Evolutionary conservation across 208 protist genomes (phyloP).

Genomic region (Borovskyia barvae): DNA sequence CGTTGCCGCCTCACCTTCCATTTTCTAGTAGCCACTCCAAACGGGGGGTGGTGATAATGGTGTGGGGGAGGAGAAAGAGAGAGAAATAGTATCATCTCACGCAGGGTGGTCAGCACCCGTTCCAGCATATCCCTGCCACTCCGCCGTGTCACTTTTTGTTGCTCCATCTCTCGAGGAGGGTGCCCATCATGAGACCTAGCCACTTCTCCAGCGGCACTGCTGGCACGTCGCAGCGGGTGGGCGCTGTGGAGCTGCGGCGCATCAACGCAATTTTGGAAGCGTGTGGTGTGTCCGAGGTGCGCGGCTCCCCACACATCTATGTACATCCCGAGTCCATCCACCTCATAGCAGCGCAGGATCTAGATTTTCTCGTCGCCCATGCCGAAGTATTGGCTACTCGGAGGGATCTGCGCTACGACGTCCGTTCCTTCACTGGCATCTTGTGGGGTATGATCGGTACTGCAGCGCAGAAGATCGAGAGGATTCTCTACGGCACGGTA

Average conservation of each 20-base stretch:
- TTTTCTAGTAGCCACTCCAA: no score
- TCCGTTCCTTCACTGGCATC: constrained; percentile 46
- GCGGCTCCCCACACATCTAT: constrained; percentile 60
- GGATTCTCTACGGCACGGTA: constrained; percentile 10
- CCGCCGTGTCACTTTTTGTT: no score
- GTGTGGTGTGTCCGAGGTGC: constrained; percentile 40
- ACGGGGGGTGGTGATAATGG: no score
- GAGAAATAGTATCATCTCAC: no score
- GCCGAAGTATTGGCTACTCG: constrained; percentile 34
- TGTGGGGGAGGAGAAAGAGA: no score
- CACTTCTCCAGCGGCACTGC: neutral
- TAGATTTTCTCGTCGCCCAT: constrained; percentile 35
- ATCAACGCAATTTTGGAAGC: constrained; percentile 46
- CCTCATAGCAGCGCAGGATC: constrained; percentile 33
- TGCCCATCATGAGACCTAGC: no score
- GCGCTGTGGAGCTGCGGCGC: constrained; percentile 22
- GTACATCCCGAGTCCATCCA: constrained; percentile 56
- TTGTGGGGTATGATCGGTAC: constrained; percentile 64
- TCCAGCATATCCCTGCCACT: no score
- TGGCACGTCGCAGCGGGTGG: neutral
- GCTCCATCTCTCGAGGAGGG: no score
- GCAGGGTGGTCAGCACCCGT: no score
- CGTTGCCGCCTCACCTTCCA: no score
- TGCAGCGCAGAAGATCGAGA: constrained; percentile 34
- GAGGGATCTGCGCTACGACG: constrained; percentile 52